Base-by-base conservation (phyloP, 805 yeast genomes). In the Metschnikowia arizonensis region DNA sequence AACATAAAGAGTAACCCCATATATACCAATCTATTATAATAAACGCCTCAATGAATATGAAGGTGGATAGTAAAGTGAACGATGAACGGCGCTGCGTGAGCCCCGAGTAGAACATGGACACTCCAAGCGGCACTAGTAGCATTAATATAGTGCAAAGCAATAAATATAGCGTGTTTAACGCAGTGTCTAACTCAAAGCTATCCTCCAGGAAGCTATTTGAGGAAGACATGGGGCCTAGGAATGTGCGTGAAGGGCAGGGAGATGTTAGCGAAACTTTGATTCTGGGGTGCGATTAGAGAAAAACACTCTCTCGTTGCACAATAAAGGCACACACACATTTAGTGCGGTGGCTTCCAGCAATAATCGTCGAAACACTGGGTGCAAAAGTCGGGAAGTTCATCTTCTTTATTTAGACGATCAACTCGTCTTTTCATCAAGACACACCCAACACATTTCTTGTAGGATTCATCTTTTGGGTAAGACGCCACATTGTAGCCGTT, bases 401-500 rank as follows among this genome's bases (percentile, higher is more conserved):
- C 12, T 6, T 18, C 29, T 4, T 26, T 18, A 8, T 23, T 18
- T 10, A 44, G 24, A 11, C 21, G 9, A 10, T 44, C 49, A 3
- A 40, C 41, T 14, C 44, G 39, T 47, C 85, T 61, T 47, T 80
- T 80, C 29, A 80, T 52, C 17, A 80, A 59, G 0, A 83, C 74
- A 61, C 88, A 82, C 1, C 77, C 80, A 6, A 82, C 50, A 53
- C 88, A 82, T 6, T 62, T 61, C 3, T 71, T 57, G 56, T 64
- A 80, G 34, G 62, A 54, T 1, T 54, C 39, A 3, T 76, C 72
- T 47, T 78, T 74, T 10, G 60, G 64, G 40, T 56, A 59, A 0
- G 81, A 74, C 28, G 78, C 82, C 21, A 82, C 58, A 37, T 70
- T 68, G 52, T 66, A 74, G 0, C 85, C 84, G 52, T 79, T 81